Evolutionary conservation across 208 protist genomes (phyloP).

Genomic region (Trypanosoma theileri): DNA sequence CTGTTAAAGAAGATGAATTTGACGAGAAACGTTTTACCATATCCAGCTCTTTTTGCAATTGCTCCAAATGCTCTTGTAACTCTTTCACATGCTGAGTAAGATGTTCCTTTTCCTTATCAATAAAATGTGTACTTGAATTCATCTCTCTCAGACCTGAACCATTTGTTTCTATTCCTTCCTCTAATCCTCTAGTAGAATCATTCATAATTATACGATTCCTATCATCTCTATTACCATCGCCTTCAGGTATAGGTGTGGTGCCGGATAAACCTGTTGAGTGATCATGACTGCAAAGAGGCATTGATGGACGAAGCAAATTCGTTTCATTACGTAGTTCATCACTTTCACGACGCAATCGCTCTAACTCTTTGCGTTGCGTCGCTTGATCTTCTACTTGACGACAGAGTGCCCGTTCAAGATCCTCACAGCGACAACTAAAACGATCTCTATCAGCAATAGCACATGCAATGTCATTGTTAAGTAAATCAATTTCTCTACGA

Average conservation of each 20-base stretch:
- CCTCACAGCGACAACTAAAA: slow-evolving; percentile 7
- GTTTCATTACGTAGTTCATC: slow-evolving; percentile 4
- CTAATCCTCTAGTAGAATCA: not conserved
- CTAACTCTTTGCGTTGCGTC: not conserved
- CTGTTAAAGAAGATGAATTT: not conserved
- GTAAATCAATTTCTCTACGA: not conserved
- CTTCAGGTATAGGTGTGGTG: too few relatives aligned
- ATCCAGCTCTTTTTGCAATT: not conserved
- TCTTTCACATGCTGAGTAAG: not conserved
- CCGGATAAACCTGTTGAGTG: too few relatives aligned
- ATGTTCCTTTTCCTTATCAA: not conserved
- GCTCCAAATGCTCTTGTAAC: not conserved
- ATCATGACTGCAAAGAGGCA: too few relatives aligned
- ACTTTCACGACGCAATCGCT: slow-evolving; percentile 10
- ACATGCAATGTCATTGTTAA: not conserved
- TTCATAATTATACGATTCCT: too few relatives aligned
- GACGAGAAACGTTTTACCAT: not conserved
- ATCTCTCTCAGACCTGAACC: not conserved
- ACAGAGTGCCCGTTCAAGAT: slow-evolving; percentile 23
- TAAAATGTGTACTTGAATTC: not conserved
- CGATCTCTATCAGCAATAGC: not conserved
- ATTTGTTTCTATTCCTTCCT: not conserved
- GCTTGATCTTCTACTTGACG: not conserved
- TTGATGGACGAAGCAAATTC: too few relatives aligned
- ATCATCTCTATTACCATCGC: too few relatives aligned